These are phyloP conservation scores for Lanmaoa rubissima DNA, from an alignment of 768 basidiomycete genomes.

Conservation along the genomic window DNA sequence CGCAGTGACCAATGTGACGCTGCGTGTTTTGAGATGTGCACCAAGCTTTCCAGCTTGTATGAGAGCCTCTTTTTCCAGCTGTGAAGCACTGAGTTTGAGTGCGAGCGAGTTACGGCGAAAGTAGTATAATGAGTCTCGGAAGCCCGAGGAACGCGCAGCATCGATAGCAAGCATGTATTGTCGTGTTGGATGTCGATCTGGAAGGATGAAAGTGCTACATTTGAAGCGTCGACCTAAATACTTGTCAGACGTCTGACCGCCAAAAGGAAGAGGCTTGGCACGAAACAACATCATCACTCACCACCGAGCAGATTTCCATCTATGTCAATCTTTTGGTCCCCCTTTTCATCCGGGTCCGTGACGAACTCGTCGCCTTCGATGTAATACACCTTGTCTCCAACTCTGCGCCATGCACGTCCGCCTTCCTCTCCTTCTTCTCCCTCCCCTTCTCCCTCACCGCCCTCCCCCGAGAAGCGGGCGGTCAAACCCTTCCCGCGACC, in stretches of 20 bases:
- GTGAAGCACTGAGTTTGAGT: slow-evolving; percentile 86
- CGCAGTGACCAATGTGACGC: slow-evolving; percentile 91
- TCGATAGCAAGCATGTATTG: slow-evolving; percentile 97
- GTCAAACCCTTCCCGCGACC: slow-evolving; percentile 35
- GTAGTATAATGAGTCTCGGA: slow-evolving; percentile 97
- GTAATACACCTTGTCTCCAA: slow-evolving; percentile 71
- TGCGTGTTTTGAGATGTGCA: slow-evolving; percentile 83
- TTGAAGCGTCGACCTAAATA: slow-evolving; percentile 80
- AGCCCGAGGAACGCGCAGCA: slow-evolving; percentile 93
- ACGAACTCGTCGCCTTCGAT: slow-evolving; percentile 90
- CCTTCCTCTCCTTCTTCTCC: slow-evolving; percentile 38
- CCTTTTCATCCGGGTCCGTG: slow-evolving; percentile 79
- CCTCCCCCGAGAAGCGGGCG: slow-evolving; percentile 28
- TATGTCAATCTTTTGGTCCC: slow-evolving; percentile 88
- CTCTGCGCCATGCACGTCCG: slow-evolving; percentile 69
- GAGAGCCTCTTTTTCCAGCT: slow-evolving; percentile 89
- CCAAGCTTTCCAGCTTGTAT: slow-evolving; percentile 87
- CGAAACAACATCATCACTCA: slow-evolving; percentile 36
- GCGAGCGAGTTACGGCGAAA: slow-evolving; percentile 90
- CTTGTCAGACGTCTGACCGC: not conserved
- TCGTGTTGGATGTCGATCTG: slow-evolving; percentile 78
- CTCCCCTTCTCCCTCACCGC: slow-evolving; percentile 40
- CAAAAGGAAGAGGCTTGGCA: not conserved
- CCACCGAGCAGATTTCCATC: slow-evolving; percentile 84
- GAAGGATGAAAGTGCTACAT: slow-evolving; percentile 83